A percentile compares a stretch with the other conserved stretches of the same genome.
Conservation (phyloP, 768 basidiomycete species). For the Psilocybe sp. region DNA sequence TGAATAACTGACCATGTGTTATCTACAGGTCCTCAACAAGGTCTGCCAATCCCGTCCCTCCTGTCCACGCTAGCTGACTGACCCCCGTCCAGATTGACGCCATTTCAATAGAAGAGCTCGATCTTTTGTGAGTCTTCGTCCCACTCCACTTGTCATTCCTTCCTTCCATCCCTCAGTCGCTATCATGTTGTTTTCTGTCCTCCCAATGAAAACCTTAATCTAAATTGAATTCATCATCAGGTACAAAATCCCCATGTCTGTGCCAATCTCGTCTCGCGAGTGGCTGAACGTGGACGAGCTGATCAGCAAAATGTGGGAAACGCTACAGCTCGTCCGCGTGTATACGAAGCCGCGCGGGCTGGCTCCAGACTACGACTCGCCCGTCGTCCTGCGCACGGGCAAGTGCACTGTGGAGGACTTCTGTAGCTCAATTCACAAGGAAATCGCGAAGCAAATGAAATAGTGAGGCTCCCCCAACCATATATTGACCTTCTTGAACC, state of each 20-base stretch:
- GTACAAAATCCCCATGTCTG: conserved; percentile 93
- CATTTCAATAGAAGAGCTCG: conserved; percentile 97
- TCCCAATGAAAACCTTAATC: not conserved
- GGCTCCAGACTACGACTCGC: conserved; percentile 85
- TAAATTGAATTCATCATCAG: conserved; percentile 22
- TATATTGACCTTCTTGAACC: not conserved
- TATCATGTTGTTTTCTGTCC: not conserved
- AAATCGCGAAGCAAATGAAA: conserved; percentile 97
- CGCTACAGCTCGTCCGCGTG: conserved; percentile 88
- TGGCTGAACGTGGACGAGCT: conserved; percentile 98
- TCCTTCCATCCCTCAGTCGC: no score
- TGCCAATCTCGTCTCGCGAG: conserved; percentile 89
- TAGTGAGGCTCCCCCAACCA: conserved; percentile 51
- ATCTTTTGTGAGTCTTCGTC: conserved; percentile 61
- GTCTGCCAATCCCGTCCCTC: conserved; percentile 30
- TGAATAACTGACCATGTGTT: not conserved
- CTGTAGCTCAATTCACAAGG: conserved; percentile 92
- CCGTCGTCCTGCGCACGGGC: conserved; percentile 79
- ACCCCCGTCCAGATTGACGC: conserved; percentile 73
- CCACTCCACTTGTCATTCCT: no score
- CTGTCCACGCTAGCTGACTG: conserved; percentile 3
- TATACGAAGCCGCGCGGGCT: conserved; percentile 96
- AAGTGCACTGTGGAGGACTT: conserved; percentile 81
- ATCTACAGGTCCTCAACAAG: conserved; percentile 74
- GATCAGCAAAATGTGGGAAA: conserved; percentile 89